phyloP scores from a whole-genome alignment of 208 protist genomes.

The Acanthamoeba triangularis region DNA sequence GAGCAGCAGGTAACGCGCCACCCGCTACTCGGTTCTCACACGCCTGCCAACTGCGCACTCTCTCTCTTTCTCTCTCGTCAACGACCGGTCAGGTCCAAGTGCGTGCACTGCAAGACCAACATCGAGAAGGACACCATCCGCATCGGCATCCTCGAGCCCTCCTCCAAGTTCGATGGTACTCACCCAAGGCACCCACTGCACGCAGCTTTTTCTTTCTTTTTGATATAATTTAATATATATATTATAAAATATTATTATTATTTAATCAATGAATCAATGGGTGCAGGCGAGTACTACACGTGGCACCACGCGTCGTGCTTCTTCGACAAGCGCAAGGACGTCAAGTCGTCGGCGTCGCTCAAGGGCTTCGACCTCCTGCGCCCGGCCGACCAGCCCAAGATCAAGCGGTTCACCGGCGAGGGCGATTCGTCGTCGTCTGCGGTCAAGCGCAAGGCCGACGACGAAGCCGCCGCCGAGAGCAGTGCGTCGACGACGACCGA shows the following conservation, averaged over 20 bases:
- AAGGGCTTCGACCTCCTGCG: constrained; percentile 63
- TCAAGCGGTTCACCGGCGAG: constrained; percentile 52
- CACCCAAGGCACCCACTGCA: too few relatives aligned
- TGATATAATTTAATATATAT: not conserved
- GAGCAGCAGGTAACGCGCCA: constrained; percentile 6
- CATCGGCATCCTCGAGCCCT: constrained; percentile 70
- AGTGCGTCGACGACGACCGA: not conserved
- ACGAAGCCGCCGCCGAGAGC: not conserved
- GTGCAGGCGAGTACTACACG: constrained; percentile 46
- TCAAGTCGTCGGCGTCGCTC: constrained; percentile 11
- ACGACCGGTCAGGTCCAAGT: not conserved
- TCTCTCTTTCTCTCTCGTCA: too few relatives aligned
- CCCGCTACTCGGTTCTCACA: too few relatives aligned
- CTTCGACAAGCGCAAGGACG: constrained; percentile 69
- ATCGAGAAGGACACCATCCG: constrained; percentile 78
- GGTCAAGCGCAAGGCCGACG: constrained; percentile 25
- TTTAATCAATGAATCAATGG: too few relatives aligned
- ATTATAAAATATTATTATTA: too few relatives aligned
- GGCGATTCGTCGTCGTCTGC: not conserved
- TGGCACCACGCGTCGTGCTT: constrained; percentile 71
- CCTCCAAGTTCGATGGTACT: constrained; percentile 56
- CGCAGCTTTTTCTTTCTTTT: not conserved
- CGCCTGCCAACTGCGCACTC: not conserved
- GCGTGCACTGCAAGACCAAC: constrained; percentile 54
- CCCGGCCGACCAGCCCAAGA: constrained; percentile 67